A percentile compares a stretch with the other conserved stretches of the same genome.
Evolutionary conservation across 169 alveolate species (phyloP).

Genomic region (Blepharisma undulans): DNA sequence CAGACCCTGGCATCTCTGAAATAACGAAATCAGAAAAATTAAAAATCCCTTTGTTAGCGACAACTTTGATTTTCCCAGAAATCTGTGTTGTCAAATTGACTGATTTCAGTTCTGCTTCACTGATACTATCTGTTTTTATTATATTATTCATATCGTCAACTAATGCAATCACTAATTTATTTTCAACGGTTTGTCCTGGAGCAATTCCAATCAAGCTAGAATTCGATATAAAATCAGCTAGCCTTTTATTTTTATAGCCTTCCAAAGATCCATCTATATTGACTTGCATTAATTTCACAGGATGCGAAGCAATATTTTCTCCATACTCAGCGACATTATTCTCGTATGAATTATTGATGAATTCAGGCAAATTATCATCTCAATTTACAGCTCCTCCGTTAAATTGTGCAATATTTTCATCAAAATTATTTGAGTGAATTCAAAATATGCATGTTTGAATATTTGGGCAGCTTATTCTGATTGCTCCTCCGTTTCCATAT

Average conservation of each 20-base stretch:
- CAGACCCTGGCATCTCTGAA: background rate
- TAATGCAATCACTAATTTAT: background rate
- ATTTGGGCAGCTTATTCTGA: background rate
- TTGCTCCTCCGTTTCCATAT: background rate
- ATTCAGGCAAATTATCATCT: background rate
- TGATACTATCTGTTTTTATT: background rate
- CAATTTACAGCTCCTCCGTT: slow-evolving; percentile 13
- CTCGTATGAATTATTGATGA: no score
- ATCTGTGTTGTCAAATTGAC: no score
- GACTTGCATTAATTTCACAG: background rate
- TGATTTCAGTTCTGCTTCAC: background rate
- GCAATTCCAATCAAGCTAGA: background rate
- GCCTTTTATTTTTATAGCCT: background rate
- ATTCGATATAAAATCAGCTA: background rate
- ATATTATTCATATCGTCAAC: background rate
- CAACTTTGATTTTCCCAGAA: background rate
- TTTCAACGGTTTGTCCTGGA: background rate
- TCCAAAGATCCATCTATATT: background rate
- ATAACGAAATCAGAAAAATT: background rate
- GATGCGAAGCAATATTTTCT: background rate
- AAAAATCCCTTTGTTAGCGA: background rate
- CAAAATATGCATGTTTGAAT: background rate
- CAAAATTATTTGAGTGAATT: background rate
- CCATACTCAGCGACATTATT: slow-evolving; percentile 26
- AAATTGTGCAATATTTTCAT: background rate